A percentile compares a stretch with the other conserved stretches of the same genome.
Conservation (phyloP, 1,284 basidiomycete genomes). For the Leccinum pseudoinsigne region DNA sequence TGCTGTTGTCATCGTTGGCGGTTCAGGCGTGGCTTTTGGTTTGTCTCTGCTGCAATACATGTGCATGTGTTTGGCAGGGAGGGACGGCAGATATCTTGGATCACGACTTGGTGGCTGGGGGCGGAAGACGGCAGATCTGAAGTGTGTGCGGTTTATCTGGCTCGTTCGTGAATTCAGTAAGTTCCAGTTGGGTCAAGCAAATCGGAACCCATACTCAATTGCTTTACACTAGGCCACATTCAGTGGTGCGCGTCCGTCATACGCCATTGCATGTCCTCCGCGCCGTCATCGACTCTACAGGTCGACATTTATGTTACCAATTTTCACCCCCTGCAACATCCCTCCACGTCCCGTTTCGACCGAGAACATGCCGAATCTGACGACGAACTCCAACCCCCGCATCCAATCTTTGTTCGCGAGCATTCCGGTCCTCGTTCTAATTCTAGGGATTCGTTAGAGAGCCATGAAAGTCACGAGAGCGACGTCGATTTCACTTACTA, state of each 20-base stretch:
- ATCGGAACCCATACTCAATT: neutral
- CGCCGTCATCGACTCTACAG: slow-evolving; percentile 58
- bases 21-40: slow-evolving; percentile 81
- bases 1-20: slow-evolving; percentile 74
- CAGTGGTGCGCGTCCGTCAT: slow-evolving; percentile 80
- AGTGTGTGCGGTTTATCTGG: slow-evolving; percentile 81
- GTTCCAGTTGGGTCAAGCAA: slow-evolving; percentile 23
- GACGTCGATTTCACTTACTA: slow-evolving; percentile 32
- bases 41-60: slow-evolving; percentile 72
- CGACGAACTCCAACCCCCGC: slow-evolving; percentile 41
- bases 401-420: slow-evolving; percentile 40
- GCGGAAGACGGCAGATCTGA: slow-evolving; percentile 42
- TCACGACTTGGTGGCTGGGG: slow-evolving; percentile 45
- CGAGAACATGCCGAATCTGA: neutral
- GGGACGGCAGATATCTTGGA: slow-evolving; percentile 48
- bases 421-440: slow-evolving; percentile 9
- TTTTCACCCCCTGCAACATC: slow-evolving; percentile 24
- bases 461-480: slow-evolving; percentile 34
- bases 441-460: slow-evolving; percentile 37
- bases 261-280: slow-evolving; percentile 65
- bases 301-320: slow-evolving; percentile 84
- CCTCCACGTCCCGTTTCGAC: slow-evolving; percentile 2
- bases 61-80: slow-evolving; percentile 59
- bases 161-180: slow-evolving; percentile 78
- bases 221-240: slow-evolving; percentile 60